Evolutionary conservation across 148 eudicot genomes (phyloP).

Genomic region (Cornus suecica): DNA sequence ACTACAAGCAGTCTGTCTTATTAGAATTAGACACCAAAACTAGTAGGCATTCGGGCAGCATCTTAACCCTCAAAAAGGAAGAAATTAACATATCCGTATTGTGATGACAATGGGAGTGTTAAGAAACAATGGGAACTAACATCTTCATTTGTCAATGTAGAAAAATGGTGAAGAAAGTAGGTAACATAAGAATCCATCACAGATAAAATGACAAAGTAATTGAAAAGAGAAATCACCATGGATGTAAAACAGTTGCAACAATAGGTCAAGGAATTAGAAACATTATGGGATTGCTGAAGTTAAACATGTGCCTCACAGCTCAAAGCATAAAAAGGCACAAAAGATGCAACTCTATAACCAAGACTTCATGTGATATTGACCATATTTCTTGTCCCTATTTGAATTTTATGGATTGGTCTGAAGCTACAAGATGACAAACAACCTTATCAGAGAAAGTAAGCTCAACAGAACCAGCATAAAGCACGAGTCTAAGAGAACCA

Average conservation of each 20-base stretch:
- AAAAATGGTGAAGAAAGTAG: neutral
- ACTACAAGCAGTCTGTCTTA: neutral
- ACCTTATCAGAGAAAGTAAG: too few relatives aligned
- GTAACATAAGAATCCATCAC: neutral
- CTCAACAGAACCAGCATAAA: too few relatives aligned
- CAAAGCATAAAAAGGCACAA: neutral
- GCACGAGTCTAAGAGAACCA: neutral
- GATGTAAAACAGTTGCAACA: neutral
- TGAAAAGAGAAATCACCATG: neutral
- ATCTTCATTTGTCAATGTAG: neutral
- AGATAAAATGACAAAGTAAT: neutral
- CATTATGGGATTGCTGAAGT: neutral
- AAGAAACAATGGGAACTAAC: neutral
- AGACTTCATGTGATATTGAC: neutral
- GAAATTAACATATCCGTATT: neutral
- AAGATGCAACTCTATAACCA: neutral
- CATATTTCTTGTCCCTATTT: too few relatives aligned
- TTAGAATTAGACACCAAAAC: neutral
- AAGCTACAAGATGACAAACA: too few relatives aligned
- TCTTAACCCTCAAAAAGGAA: neutral
- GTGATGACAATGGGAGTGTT: neutral
- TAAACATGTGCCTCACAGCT: neutral
- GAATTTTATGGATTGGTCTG: too few relatives aligned
- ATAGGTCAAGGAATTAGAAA: neutral
- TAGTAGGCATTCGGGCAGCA: neutral